These are phyloP conservation scores for Rhytidhysteron rufulum DNA, from an alignment of 2,329 filamentous ascomycete genomes.

Conservation along the genomic window DNA sequence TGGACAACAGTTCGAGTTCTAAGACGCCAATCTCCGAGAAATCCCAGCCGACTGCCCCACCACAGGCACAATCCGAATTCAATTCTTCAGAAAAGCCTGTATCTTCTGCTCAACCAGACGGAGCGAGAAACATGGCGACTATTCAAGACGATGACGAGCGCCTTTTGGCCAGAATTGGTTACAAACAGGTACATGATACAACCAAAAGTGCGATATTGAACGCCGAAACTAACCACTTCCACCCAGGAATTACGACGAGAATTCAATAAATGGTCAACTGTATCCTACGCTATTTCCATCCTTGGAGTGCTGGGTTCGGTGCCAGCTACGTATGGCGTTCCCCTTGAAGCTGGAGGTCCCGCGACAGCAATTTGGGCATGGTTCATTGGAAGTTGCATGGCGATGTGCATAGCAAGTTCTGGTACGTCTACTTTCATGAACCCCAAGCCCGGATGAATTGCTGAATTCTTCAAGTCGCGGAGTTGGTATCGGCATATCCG, in stretches of 20 bases:
- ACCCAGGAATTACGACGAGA: slow-evolving; percentile 57
- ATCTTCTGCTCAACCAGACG: slow-evolving; percentile 12
- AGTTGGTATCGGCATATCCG: slow-evolving; percentile 63
- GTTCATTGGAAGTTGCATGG: slow-evolving; percentile 62
- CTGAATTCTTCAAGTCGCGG: slow-evolving; percentile 48
- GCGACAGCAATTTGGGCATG: slow-evolving; percentile 64
- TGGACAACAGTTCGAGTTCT: slow-evolving; percentile 25
- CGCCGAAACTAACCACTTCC: too few species aligned
- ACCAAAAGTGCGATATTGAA: too few species aligned
- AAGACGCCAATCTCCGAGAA: slow-evolving; percentile 13
- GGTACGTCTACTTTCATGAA: slow-evolving; percentile 28
- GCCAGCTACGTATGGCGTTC: slow-evolving; percentile 59
- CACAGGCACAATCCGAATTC: slow-evolving; percentile 17
- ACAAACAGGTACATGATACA: slow-evolving; percentile 57
- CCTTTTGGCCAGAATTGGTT: slow-evolving; percentile 58
- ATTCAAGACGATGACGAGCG: slow-evolving; percentile 58
- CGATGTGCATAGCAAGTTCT: slow-evolving; percentile 60
- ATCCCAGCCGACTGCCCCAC: slow-evolving; percentile 7
- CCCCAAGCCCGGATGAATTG: background rate
- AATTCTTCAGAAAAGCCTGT: slow-evolving; percentile 23
- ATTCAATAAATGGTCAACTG: slow-evolving; percentile 64
- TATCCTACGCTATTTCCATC: slow-evolving; percentile 64
- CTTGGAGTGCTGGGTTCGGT: slow-evolving; percentile 63
- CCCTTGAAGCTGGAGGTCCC: slow-evolving; percentile 57
- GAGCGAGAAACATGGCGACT: slow-evolving; percentile 39